These are phyloP conservation scores for Physaria fendleri DNA, from an alignment of 345 rosid species.

Conservation along the genomic window DNA sequence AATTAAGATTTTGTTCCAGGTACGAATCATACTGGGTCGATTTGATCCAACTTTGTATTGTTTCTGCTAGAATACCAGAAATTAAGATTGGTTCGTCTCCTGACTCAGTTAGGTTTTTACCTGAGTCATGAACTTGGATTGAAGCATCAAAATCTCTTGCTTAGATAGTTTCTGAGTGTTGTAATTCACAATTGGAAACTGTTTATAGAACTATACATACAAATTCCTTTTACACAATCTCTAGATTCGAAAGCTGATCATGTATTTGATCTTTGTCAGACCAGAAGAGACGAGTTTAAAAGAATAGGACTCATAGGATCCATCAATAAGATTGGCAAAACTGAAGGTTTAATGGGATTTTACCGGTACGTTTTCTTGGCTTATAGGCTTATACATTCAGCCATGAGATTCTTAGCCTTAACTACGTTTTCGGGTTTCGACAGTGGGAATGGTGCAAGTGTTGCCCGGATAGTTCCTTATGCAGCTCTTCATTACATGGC, in stretches of 20 bases:
- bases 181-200: not conserved
- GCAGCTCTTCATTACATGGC: slow-evolving; percentile 97
- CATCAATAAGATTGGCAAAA: slow-evolving; percentile 58
- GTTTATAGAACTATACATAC: not conserved
- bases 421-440: not conserved
- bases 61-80: not conserved
- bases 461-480: slow-evolving; percentile 87
- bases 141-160: not conserved
- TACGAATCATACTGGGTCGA: slow-evolving; percentile 5
- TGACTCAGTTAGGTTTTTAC: not conserved
- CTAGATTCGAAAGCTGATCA: not conserved
- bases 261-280: slow-evolving; percentile 39
- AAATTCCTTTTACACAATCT: not conserved
- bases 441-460: slow-evolving; percentile 94
- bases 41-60: not conserved
- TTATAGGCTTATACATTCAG: not conserved
- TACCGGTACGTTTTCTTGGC: slow-evolving; percentile 51
- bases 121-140: not conserved
- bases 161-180: not conserved
- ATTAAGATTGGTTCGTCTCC: not conserved
- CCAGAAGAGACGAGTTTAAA: slow-evolving; percentile 78
- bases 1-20: slow-evolving; percentile 93
- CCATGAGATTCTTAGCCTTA: not conserved
- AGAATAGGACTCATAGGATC: slow-evolving; percentile 64
- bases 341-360: slow-evolving; percentile 84